These are phyloP conservation scores for Multifurca ochricompacta DNA, from an alignment of 768 basidiomycete species.

Conservation along the genomic window DNA sequence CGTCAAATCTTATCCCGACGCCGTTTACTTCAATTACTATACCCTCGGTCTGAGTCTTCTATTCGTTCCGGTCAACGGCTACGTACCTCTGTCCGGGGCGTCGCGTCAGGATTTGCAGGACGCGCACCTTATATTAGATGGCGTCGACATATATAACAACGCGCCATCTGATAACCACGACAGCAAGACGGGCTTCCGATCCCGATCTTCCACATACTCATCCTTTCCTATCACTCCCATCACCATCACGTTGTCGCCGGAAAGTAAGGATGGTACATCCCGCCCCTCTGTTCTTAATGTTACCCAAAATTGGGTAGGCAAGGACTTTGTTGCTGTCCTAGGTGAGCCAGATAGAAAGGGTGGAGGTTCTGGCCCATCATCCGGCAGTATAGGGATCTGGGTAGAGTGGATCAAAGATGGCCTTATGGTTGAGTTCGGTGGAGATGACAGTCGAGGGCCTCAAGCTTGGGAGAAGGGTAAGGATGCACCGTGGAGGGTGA, in stretches of 20 bases:
- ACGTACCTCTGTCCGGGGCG: conserved; percentile 45
- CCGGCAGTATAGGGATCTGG: conserved; percentile 86
- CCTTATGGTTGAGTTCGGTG: conserved; percentile 82
- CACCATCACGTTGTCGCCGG: conserved; percentile 32
- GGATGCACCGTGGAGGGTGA: conserved; percentile 69
- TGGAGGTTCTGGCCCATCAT: conserved; percentile 77
- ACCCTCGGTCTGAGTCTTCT: conserved; percentile 74
- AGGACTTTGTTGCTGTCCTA: conserved; percentile 63
- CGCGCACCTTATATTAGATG: conserved; percentile 50
- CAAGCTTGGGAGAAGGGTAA: conserved; percentile 86
- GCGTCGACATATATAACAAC: conserved; percentile 79
- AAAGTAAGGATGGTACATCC: conserved; percentile 21
- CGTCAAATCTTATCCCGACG: conserved; percentile 74
- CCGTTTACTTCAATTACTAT: conserved; percentile 82
- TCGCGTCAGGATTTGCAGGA: conserved; percentile 41
- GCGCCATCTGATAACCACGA: conserved; percentile 27
- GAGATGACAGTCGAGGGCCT: conserved; percentile 65
- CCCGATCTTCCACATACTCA: conserved; percentile 44
- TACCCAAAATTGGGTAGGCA: conserved; percentile 50
- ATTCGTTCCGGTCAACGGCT: conserved; percentile 59
- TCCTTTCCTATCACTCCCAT: conserved; percentile 52
- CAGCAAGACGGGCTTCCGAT: conserved; percentile 29
- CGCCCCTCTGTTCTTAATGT: conserved; percentile 40
- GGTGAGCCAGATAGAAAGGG: conserved; percentile 92
- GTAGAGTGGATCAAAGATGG: conserved; percentile 84